Percentiles rank a stretch among this genome's conserved stretches.
phyloP scores from a whole-genome alignment of 257 asterid species.

The Solanum sitiens region DNA sequence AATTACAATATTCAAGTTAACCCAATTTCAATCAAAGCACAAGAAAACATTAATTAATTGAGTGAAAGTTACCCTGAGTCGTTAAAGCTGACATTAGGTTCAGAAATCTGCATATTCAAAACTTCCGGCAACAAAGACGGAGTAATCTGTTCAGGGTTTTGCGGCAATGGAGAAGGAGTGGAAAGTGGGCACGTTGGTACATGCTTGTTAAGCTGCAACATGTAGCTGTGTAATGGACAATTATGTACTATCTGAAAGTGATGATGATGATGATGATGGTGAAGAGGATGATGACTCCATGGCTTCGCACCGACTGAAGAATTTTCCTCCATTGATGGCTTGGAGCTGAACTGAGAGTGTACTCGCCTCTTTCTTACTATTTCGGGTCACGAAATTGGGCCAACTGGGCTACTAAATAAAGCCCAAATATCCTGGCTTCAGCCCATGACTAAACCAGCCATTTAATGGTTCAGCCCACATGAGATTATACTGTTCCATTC shows the following conservation, averaged over 20 bases:
- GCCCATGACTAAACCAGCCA: not conserved
- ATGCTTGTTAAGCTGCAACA: constrained; percentile 31
- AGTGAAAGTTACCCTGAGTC: constrained; percentile 15
- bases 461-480: not conserved
- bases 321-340: not conserved
- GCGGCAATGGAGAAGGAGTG: constrained; percentile 10
- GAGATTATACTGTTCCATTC: not conserved
- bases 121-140: not conserved
- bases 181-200: constrained; percentile 32
- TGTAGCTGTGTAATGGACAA: constrained; percentile 45
- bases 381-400: not conserved
- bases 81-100: not conserved
- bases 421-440: not conserved
- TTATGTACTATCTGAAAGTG: constrained; percentile 34
- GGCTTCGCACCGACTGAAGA: not conserved
- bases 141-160: not conserved
- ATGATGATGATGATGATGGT: not conserved
- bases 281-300: constrained; percentile 5
- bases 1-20: not conserved
- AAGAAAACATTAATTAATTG: not conserved
- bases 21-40: not conserved
- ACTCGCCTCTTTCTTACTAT: not conserved
- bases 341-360: not conserved
- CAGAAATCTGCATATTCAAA: constrained; percentile 2
- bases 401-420: not conserved